These are phyloP conservation scores for Mycena vulgaris DNA, from an alignment of 768 basidiomycete genomes.

Conservation along the genomic window DNA sequence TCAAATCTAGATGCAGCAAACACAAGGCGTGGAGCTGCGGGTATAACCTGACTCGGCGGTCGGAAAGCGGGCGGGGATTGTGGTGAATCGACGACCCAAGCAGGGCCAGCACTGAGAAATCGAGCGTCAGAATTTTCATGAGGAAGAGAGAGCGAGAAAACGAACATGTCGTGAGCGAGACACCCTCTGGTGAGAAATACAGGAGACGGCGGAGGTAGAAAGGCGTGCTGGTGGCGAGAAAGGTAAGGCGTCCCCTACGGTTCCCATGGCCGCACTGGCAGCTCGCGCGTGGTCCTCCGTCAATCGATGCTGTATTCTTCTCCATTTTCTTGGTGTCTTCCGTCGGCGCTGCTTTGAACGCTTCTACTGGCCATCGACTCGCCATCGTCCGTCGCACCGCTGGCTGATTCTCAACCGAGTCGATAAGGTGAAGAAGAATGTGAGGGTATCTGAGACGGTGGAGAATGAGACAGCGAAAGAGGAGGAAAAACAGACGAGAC, in stretches of 20 bases:
- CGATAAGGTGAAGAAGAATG: neutral
- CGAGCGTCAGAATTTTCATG: neutral
- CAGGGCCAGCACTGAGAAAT: conserved; percentile 1
- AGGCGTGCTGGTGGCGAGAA: conserved; percentile 7
- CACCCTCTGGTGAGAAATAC: neutral
- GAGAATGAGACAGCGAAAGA: neutral
- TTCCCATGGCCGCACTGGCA: conserved; percentile 9
- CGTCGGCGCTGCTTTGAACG: neutral
- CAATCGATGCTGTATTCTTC: neutral
- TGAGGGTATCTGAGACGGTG: neutral
- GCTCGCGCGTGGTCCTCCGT: conserved; percentile 12
- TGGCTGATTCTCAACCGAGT: neutral
- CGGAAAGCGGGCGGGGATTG: neutral
- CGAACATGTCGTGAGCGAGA: conserved; percentile 2
- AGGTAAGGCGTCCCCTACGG: conserved; percentile 5
- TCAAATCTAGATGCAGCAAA: neutral
- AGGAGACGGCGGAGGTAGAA: neutral
- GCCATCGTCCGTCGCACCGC: neutral
- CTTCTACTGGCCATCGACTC: neutral
- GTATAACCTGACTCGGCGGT: conserved; percentile 2
- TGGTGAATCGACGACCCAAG: conserved; percentile 1
- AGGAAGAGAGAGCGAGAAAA: neutral
- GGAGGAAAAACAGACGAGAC: neutral
- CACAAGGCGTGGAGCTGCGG: too few species aligned
- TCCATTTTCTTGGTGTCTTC: neutral